Evolutionary conservation across 2,329 filamentous ascomycete genomes (phyloP), one percentile per base, ranked within the genome.

Genomic region (Beauveria sp.): DNA sequence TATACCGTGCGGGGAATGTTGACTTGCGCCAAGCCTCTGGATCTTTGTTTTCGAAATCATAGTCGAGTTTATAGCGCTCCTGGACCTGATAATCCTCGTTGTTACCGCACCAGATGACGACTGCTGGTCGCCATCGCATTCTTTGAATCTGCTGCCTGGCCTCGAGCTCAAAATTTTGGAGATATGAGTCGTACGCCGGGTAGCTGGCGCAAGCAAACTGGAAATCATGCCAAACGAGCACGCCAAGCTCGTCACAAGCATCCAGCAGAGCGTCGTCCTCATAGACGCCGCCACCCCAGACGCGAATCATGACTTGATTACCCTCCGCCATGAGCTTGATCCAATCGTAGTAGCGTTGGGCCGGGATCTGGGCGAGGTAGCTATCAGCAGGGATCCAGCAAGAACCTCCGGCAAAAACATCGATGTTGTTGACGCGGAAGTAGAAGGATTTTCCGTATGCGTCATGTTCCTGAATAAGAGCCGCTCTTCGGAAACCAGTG

Each of bases 51-150:
- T 84, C 80, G 65, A 83, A 88, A 68, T 92, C 76, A 70, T 93
- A 93, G 4, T 84, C 86, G 60, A 93, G 78, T 2, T 82, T 79
- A 64, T 83, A 84, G 18, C 80, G 78, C 70, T 93, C 88, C 66
- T 88, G 84, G n/a, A 90, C 86, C 70, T 90, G 86, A 68, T 92
- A 92, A 68, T 75, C 89, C 70, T 93, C 89, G 66, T 93, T 93
- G 71, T 91, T 92, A 3, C 90, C 90, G 12, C 87, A 88, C 75
- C 86, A 92, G 55, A 91, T 83, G n/a, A 88, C 82, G 62, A 93
- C 81, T 0, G 83, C 89, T 1, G 89, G 81, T 64, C 85, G 82
- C 62, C 80, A 77, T 55, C 81, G 73, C 45, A 86, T 68, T 10
- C 82, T 74, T 50, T 79, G 79, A 50, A 89, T 77, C 67, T 89